Conservation (phyloP, 78 protist species). For the Dictyostelium purpureum region DNA sequence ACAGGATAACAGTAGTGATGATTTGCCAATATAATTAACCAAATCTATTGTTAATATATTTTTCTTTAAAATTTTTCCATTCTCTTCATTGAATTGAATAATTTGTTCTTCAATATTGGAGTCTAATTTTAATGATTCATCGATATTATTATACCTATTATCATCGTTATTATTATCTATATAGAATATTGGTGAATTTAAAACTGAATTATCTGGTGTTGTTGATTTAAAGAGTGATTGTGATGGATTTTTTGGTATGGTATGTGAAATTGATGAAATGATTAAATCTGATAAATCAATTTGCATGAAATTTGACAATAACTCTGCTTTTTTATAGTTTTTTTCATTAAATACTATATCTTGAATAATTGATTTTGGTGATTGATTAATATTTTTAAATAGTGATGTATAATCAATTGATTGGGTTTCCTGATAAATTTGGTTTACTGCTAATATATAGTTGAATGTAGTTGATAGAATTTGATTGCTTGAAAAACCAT, state of each 20-base stretch:
- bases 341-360: conserved; percentile 40
- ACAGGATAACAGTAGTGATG: conserved; percentile 41
- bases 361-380: conserved; percentile 38
- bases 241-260: conserved; percentile 43
- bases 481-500: neutral
- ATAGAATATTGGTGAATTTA: conserved; percentile 55
- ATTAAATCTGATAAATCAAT: conserved; percentile 51
- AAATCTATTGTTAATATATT: conserved; percentile 17
- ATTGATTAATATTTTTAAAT: conserved; percentile 10
- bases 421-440: neutral
- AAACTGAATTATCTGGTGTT: conserved; percentile 33
- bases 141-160: neutral
- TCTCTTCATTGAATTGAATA: neutral
- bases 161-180: neutral
- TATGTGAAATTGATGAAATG: conserved; percentile 56
- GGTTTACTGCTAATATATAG: conserved; percentile 15
- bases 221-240: conserved; percentile 9
- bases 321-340: conserved; percentile 59
- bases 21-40: conserved; percentile 20
- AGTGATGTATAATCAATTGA: neutral
- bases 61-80: neutral
- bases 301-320: conserved; percentile 19
- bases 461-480: conserved; percentile 28
- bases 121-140: neutral
- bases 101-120: neutral